Percentiles rank a stretch among this genome's conserved stretches.
Evolutionary conservation across 176 grass and related monocot species (phyloP).

Genomic region (Cymbopogon citratus): DNA sequence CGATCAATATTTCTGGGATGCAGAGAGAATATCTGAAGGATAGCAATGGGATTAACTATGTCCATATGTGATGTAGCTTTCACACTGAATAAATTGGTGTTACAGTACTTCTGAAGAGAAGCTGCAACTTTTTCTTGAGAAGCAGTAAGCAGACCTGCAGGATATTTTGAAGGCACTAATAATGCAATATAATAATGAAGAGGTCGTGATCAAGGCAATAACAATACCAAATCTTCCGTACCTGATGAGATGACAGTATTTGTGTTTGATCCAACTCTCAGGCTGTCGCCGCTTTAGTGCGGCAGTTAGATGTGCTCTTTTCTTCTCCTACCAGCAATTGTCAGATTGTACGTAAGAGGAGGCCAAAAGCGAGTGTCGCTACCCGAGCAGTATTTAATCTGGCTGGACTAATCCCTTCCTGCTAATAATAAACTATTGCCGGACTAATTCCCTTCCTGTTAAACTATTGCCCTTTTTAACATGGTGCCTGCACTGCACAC

Average conservation of each 20-base stretch:
- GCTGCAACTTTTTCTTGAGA: neutral
- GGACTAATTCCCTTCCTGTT: neutral
- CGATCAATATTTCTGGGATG: neutral
- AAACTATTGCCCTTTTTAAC: neutral
- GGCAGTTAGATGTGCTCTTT: neutral
- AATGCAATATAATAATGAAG: neutral
- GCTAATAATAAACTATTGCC: neutral
- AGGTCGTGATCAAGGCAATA: neutral
- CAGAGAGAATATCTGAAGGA: neutral
- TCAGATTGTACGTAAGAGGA: conserved; percentile 6
- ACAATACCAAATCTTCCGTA: neutral
- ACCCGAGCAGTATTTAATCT: neutral
- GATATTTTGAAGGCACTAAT: neutral
- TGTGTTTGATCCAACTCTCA: too few species aligned
- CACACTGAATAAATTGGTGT: neutral
- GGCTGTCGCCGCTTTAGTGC: neutral
- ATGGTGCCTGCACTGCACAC: conserved; percentile 12
- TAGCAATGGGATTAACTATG: neutral
- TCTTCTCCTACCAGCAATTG: neutral
- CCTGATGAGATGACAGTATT: too few species aligned
- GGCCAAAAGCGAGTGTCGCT: neutral
- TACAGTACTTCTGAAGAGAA: neutral
- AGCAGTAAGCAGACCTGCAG: too few species aligned
- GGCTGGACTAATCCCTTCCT: neutral
- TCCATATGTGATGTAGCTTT: neutral